Conservation (phyloP, 176 grass and related monocot genomes). For the Oryza australiensis region DNA sequence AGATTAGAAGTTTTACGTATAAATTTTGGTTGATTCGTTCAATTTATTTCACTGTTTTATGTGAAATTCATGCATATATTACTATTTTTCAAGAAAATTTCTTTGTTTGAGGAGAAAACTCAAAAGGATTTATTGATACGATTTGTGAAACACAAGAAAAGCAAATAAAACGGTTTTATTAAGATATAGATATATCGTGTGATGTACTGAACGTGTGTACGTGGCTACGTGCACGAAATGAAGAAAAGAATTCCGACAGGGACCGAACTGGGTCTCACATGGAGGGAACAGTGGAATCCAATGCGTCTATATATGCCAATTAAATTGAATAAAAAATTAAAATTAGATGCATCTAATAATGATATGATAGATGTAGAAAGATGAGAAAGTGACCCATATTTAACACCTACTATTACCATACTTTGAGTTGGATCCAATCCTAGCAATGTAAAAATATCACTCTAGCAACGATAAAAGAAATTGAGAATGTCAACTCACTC, state of each 20-base stretch:
- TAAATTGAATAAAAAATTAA: slow-evolving; percentile 8
- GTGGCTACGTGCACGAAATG: slow-evolving; percentile 22
- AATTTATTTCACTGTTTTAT: too few relatives aligned
- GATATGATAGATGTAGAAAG: neutral
- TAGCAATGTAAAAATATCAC: neutral
- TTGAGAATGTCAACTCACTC: slow-evolving; percentile 53
- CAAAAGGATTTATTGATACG: neutral
- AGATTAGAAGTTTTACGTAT: too few relatives aligned
- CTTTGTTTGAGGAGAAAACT: neutral
- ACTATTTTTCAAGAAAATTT: neutral
- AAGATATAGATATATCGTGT: neutral
- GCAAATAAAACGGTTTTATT: neutral
- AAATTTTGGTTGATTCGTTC: too few relatives aligned
- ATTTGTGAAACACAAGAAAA: neutral
- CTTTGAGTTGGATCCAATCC: slow-evolving; percentile 17
- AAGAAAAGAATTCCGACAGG: slow-evolving; percentile 38
- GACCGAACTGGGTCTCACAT: slow-evolving; percentile 24
- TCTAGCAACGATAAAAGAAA: slow-evolving; percentile 1
- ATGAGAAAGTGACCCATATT: slow-evolving; percentile 35
- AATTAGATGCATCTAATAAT: slow-evolving; percentile 28
- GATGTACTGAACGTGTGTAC: neutral
- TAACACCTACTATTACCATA: neutral
- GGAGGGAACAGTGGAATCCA: slow-evolving; percentile 45
- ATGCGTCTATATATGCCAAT: slow-evolving; percentile 12
- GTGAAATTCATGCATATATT: too few relatives aligned